Base-by-base conservation (phyloP, 441 rosid species). In the Capsella rubella region DNA sequence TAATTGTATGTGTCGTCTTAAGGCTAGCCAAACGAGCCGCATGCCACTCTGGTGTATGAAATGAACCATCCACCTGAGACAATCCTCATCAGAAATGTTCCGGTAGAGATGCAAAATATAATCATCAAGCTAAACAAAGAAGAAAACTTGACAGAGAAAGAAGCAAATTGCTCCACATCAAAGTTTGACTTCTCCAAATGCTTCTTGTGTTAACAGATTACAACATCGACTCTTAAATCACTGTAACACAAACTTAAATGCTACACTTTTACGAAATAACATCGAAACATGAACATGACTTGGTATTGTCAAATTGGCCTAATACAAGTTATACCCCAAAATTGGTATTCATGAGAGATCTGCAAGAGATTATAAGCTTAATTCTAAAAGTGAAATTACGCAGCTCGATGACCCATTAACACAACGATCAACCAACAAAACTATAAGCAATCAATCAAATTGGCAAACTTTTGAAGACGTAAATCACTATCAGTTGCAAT, bases 41-140 rank as follows among this genome's bases (percentile, higher is more conserved):
- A 89, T 93, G 99, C 99, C 99, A 95, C 86, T 85, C 98, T 95
- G 99, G 99, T 84, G 98, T 88, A 93, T 93, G 99, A 93, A 95
- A 95, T 81, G 99, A 95, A 88, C 98, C 98, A 91, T 95, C 99
- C 97, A 95, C 97, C 99, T 95, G 98, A 53, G 97, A 93, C 87
- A 78, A 79, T 73, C 94, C 96, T 88, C 96, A 89, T 95, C 95
- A 95, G 95, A 86, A 86, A 82, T 29, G 87, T 82, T 81, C 91
- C 81, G 57, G 70, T 59, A 77, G 64, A 37, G 40, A 6, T 31
- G 82, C 64, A 28, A 6, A 40, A 66, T 42, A 69, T 56, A 13
- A 57, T 69, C 50, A 68, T n/a, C n/a, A 67, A n/a, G 6, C 8
- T 8, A 1, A 51, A 40, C 27, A 4, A 5, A 18, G 40, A 8